phyloP scores from a whole-genome alignment of 805 yeast species.

The Wickerhamomyces mucosus region DNA sequence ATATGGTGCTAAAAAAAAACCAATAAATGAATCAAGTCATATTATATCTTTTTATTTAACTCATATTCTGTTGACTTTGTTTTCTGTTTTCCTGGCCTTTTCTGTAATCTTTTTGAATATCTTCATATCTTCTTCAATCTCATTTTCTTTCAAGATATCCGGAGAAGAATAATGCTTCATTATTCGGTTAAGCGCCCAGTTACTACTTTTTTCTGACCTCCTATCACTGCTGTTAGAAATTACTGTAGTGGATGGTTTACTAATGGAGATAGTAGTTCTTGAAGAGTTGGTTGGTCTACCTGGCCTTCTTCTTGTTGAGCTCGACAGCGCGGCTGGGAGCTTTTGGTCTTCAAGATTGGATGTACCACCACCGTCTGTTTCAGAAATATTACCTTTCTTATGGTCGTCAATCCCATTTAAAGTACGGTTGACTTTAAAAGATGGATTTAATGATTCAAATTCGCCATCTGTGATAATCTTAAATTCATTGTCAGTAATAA shows the following conservation, averaged over 20 bases:
- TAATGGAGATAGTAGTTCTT: slow-evolving; percentile 1
- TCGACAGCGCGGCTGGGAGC: background rate
- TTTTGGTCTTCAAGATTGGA: background rate
- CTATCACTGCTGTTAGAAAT: slow-evolving; percentile 2
- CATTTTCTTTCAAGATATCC: slow-evolving; percentile 16
- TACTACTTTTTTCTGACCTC: slow-evolving; percentile 6
- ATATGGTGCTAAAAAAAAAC: too few relatives aligned
- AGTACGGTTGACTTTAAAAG: slow-evolving; percentile 1
- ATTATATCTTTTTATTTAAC: too few relatives aligned
- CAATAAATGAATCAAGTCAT: too few relatives aligned
- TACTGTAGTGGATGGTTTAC: slow-evolving; percentile 2
- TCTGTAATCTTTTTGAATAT: slow-evolving; percentile 1
- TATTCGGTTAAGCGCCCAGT: slow-evolving; percentile 14
- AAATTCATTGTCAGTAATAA: slow-evolving; percentile 25
- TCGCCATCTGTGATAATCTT: slow-evolving; percentile 19
- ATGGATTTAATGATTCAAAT: slow-evolving; percentile 6
- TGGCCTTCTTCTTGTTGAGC: background rate
- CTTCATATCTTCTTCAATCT: slow-evolving; percentile 21
- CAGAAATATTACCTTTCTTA: slow-evolving; percentile 4
- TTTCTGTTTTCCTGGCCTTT: slow-evolving; percentile 1
- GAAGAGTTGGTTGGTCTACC: background rate
- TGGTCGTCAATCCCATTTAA: slow-evolving; percentile 4
- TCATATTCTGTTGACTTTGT: slow-evolving; percentile 2
- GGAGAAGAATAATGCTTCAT: slow-evolving; percentile 22
- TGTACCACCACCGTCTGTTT: slow-evolving; percentile 2